Conservation (phyloP, 495 filamentous ascomycete species). For the Cercophora samala region DNA sequence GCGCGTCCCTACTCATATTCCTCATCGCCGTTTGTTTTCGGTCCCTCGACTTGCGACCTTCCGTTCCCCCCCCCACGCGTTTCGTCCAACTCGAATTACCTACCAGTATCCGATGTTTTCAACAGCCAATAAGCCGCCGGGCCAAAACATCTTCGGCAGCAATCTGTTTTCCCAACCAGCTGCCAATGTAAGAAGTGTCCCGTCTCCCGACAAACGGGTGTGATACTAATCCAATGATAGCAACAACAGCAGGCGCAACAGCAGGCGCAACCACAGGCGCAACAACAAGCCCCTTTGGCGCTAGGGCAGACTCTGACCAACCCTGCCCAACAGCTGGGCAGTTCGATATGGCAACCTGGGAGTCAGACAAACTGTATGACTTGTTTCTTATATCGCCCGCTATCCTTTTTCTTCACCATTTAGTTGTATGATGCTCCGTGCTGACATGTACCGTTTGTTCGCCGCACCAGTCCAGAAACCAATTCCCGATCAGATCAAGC, state of each 20-base stretch:
- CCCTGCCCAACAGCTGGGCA: slow-evolving; percentile 35
- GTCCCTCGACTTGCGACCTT: background rate
- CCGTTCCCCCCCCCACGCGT: slow-evolving; percentile 3
- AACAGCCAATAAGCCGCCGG: slow-evolving; percentile 22
- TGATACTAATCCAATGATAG: slow-evolving; percentile 17
- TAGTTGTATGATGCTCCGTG: slow-evolving; percentile 1
- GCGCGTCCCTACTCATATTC: background rate
- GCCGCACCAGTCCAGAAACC: slow-evolving; percentile 62
- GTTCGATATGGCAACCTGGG: slow-evolving; percentile 48
- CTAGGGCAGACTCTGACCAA: slow-evolving; percentile 37
- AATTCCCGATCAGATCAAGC: slow-evolving; percentile 77
- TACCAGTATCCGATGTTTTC: slow-evolving; percentile 21
- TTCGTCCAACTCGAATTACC: background rate
- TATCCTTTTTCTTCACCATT: no score
- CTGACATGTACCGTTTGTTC: slow-evolving; percentile 17
- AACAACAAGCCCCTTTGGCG: slow-evolving; percentile 26
- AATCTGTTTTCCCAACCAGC: slow-evolving; percentile 30
- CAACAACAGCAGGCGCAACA: slow-evolving; percentile 35
- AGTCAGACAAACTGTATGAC: slow-evolving; percentile 43
- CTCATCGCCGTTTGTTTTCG: background rate
- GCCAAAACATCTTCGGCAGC: slow-evolving; percentile 25
- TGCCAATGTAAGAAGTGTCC: slow-evolving; percentile 19
- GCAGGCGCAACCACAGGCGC: slow-evolving; percentile 35
- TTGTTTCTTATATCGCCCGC: slow-evolving; percentile 16
- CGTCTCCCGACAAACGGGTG: background rate